Evolutionary conservation across 1,139 yeast species (phyloP), one percentile per base, ranked within the genome.

Genomic region (Casaregolazyma suthepensis): DNA sequence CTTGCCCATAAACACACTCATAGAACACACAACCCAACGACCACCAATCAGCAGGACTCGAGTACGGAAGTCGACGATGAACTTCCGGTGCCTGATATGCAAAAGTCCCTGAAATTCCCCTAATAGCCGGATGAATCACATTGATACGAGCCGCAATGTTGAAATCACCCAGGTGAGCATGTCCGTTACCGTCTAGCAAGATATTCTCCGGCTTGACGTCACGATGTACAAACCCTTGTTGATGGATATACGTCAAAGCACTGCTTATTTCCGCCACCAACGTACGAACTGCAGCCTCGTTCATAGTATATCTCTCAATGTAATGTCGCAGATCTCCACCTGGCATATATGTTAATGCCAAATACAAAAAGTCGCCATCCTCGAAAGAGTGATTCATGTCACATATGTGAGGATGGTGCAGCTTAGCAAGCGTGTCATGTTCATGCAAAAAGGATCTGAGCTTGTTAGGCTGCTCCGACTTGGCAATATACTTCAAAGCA

Each of bases 71-170:
- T 12, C 89, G 89, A 54, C 78, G 77, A 50, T 63, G 68, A 50
- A 89, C 86, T 64, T 89, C 96, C 1, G 96, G 96, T 0, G 96
- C 96, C 80, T 89, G 84, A 65, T 89, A 89, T 65, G 86, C 93
- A 1, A 93, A 88, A 0, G 96, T 89, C 0, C 96, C 96, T 19
- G 88, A 87, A 61, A 87, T 81, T 1, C 94, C 83, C 61, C 77
- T 72, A 67, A 55, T 65, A 61, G 42, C 65, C 57, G 61, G 68
- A 56, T 52, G 64, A 65, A 52, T 62, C 57, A 45, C 56, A 35
- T 65, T 54, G 54, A 64, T 55, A 59, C 63, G 54, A 19, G 61
- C 52, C 15, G 70, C 67, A 48, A 89, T 74, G 1, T 87, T 87
- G 64, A 84, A 84, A 70, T 84, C 90, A 65, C 88, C 84, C 55